These are phyloP conservation scores for Adansonia digitata DNA, from an alignment of 345 rosid species.

Conservation along the genomic window DNA sequence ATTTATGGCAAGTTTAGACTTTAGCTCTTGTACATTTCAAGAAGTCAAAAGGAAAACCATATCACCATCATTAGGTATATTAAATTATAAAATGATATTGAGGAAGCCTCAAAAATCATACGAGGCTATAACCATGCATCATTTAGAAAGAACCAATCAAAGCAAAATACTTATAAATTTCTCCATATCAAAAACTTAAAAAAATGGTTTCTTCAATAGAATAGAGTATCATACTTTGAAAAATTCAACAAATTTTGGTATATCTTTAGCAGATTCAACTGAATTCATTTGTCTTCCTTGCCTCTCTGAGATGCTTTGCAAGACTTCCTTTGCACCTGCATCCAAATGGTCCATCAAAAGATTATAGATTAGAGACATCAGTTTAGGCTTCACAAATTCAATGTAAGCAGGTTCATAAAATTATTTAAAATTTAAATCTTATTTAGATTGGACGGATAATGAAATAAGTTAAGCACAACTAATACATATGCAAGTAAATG, in stretches of 20 bases:
- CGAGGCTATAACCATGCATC: background rate
- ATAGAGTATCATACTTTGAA: constrained; percentile 50
- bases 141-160: background rate
- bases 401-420: background rate
- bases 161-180: background rate
- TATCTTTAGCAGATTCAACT: constrained; percentile 70
- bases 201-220: background rate
- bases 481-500: background rate
- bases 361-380: constrained; percentile 12
- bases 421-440: background rate
- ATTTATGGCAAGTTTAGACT: background rate
- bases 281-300: constrained; percentile 85
- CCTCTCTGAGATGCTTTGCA: constrained; percentile 77
- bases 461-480: background rate
- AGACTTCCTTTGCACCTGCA: constrained; percentile 80
- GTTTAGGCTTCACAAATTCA: background rate
- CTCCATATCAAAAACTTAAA: background rate
- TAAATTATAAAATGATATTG: background rate
- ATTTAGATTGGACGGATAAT: background rate
- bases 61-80: background rate
- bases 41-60: background rate
- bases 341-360: constrained; percentile 12
- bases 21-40: constrained; percentile 2
- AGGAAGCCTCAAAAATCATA: background rate
- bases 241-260: constrained; percentile 60